A percentile compares a stretch with the other conserved stretches of the same genome.
Evolutionary conservation across 805 yeast genomes (phyloP).

Genomic region (Candida sakaeoensis): DNA sequence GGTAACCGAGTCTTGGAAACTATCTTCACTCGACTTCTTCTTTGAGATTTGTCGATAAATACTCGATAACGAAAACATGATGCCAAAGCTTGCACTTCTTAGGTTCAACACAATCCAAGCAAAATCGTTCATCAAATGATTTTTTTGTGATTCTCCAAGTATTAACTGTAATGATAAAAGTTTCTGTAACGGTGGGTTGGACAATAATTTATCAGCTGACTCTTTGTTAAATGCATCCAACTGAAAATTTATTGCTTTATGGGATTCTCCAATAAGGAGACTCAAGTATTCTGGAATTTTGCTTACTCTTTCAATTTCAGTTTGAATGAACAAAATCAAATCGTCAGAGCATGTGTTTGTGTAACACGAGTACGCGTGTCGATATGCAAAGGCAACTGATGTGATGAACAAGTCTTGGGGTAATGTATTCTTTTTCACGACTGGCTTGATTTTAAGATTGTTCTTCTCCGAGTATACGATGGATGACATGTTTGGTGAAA

Average conservation of each 20-base stretch:
- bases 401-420: conserved; percentile 37
- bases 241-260: conserved; percentile 69
- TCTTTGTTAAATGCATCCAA: conserved; percentile 64
- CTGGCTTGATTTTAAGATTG: conserved; percentile 18
- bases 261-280: conserved; percentile 59
- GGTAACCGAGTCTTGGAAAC: conserved; percentile 48
- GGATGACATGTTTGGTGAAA: conserved; percentile 53
- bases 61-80: conserved; percentile 57
- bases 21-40: conserved; percentile 51
- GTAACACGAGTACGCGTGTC: conserved; percentile 70
- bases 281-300: conserved; percentile 27
- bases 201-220: conserved; percentile 69
- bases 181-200: conserved; percentile 78
- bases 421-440: conserved; percentile 16
- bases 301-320: conserved; percentile 34
- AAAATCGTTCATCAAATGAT: conserved; percentile 39
- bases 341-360: conserved; percentile 68
- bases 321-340: conserved; percentile 52
- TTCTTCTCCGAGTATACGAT: conserved; percentile 22
- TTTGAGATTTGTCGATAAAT: conserved; percentile 64
- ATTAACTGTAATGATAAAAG: conserved; percentile 66
- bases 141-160: conserved; percentile 46
- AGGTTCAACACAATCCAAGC: conserved; percentile 67
- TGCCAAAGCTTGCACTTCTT: conserved; percentile 67
- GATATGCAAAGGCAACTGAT: conserved; percentile 58